Conservation (phyloP, 2,329 filamentous ascomycete species). For the Teratosphaeria nubilosa region DNA sequence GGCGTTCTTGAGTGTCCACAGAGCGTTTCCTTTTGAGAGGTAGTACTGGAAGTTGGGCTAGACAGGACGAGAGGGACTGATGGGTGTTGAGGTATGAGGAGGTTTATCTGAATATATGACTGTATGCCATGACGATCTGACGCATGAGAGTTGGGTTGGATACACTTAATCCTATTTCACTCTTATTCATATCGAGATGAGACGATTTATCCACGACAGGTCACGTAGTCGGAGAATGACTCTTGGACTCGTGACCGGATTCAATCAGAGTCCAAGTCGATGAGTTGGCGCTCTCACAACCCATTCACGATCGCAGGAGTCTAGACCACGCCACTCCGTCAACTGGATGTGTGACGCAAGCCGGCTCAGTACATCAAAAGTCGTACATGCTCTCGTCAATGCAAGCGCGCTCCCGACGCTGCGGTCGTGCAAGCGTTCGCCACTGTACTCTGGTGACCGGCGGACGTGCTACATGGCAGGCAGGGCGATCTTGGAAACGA, state of each 20-base stretch:
- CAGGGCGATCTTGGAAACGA: not conserved
- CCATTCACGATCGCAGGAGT: too few species aligned
- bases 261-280: too few species aligned
- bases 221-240: too few species aligned
- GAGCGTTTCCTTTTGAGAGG: not conserved
- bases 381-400: not conserved
- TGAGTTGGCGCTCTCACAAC: too few species aligned
- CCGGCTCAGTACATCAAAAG: not conserved
- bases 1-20: not conserved
- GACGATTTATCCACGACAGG: not conserved
- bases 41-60: not conserved
- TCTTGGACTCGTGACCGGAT: too few species aligned
- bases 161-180: not conserved
- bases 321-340: too few species aligned
- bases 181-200: not conserved
- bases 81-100: not conserved
- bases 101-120: not conserved
- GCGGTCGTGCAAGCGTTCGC: not conserved
- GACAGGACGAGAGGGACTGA: not conserved
- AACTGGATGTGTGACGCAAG: not conserved
- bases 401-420: not conserved
- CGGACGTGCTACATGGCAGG: not conserved
- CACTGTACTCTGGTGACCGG: not conserved
- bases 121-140: not conserved
- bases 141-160: not conserved